These are phyloP conservation scores for Eimeria brunetti DNA, from an alignment of 169 alveolate species.

Conservation along the genomic window DNA sequence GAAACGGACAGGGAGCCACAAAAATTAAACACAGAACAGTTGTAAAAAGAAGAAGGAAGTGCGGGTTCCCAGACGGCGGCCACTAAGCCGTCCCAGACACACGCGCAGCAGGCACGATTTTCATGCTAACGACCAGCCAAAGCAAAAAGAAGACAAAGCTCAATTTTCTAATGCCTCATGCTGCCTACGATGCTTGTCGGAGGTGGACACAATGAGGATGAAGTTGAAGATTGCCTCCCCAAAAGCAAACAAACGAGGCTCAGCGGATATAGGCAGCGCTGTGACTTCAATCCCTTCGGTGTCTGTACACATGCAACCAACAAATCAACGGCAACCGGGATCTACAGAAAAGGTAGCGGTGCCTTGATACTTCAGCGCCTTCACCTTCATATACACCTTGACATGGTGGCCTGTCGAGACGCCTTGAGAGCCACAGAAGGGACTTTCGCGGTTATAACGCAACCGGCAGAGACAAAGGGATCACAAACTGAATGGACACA, in stretches of 20 bases:
- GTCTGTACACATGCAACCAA: conserved; percentile 1
- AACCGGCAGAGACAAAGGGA: neutral
- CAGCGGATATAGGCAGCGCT: conserved; percentile 39
- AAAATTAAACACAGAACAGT: neutral
- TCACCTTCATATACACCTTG: neutral
- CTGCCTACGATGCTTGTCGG: conserved; percentile 16
- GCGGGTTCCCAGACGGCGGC: neutral
- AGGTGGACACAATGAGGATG: conserved; percentile 26
- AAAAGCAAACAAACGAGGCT: conserved; percentile 6
- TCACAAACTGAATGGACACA: no score
- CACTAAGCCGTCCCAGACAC: neutral
- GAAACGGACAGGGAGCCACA: neutral
- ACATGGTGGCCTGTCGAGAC: neutral
- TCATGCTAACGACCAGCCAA: neutral
- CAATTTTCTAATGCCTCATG: neutral
- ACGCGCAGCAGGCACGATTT: neutral
- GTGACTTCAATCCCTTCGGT: conserved; percentile 7
- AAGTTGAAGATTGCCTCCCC: conserved; percentile 35
- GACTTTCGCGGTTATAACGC: neutral
- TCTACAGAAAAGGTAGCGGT: neutral
- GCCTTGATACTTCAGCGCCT: neutral
- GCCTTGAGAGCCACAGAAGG: neutral
- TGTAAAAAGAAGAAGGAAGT: neutral
- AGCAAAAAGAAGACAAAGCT: neutral
- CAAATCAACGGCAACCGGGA: neutral